phyloP scores from a whole-genome alignment of 768 basidiomycete genomes.

The Trametes meyenii region DNA sequence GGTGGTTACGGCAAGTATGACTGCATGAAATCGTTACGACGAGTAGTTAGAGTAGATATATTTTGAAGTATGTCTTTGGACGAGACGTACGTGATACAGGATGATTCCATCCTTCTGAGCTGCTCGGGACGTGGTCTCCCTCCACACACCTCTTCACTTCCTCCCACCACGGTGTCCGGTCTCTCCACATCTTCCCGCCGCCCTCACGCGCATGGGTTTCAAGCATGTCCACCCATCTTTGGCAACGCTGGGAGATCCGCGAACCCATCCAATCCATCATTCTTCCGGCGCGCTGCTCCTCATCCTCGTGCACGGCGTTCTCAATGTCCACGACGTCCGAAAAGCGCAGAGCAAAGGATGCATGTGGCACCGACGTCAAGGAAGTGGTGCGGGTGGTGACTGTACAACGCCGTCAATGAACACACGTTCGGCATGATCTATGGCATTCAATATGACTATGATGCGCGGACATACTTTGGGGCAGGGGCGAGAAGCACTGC shows the following conservation, averaged over 20 bases:
- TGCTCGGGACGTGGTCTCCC: constrained; percentile 74
- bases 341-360: constrained; percentile 76
- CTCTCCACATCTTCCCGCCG: constrained; percentile 28
- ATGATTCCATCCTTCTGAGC: constrained; percentile 84
- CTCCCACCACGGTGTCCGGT: constrained; percentile 85
- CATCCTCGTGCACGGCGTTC: constrained; percentile 73
- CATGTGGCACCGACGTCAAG: constrained; percentile 68
- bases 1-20: constrained; percentile 82
- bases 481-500: constrained; percentile 83
- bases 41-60: neutral
- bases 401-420: constrained; percentile 33
- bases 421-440: constrained; percentile 7
- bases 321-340: constrained; percentile 77
- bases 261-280: constrained; percentile 87
- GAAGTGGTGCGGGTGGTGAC: constrained; percentile 81
- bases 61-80: neutral
- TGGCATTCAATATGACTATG: neutral
- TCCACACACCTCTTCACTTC: constrained; percentile 77
- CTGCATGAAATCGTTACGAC: constrained; percentile 39
- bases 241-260: constrained; percentile 62
- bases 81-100: constrained; percentile 68
- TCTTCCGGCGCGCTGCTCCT: constrained; percentile 74
- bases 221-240: constrained; percentile 72
- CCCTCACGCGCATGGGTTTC: constrained; percentile 47
- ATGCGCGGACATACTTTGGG: constrained; percentile 59